Evolutionary conservation across 352 stramenopile genomes (phyloP).

Genomic region (Globisporangium polare): DNA sequence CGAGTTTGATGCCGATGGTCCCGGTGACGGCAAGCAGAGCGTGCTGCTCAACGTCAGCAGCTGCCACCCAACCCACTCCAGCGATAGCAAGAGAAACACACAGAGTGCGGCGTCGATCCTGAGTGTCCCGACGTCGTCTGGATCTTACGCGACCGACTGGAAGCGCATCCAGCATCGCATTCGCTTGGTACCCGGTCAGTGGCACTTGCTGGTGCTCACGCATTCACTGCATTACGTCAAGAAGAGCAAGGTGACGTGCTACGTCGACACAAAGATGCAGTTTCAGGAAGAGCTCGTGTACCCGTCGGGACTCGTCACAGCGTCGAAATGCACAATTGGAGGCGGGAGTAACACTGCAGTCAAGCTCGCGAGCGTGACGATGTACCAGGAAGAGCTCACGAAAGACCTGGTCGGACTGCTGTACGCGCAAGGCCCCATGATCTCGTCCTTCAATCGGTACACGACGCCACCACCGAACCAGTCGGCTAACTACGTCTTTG

Average conservation of each 20-base stretch:
- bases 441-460: slow-evolving; percentile 60
- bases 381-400: slow-evolving; percentile 79
- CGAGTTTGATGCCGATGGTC: slow-evolving; percentile 36
- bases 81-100: slow-evolving; percentile 15
- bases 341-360: slow-evolving; percentile 32
- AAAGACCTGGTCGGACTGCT: slow-evolving; percentile 50
- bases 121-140: slow-evolving; percentile 21
- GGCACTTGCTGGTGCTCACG: slow-evolving; percentile 71
- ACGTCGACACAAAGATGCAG: slow-evolving; percentile 53
- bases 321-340: slow-evolving; percentile 70
- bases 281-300: slow-evolving; percentile 78
- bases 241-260: slow-evolving; percentile 79
- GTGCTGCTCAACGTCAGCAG: slow-evolving; percentile 53
- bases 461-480: slow-evolving; percentile 19
- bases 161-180: slow-evolving; percentile 48
- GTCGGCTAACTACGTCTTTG: slow-evolving; percentile 29
- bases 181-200: slow-evolving; percentile 30
- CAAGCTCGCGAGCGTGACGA: slow-evolving; percentile 64
- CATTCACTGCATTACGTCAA: slow-evolving; percentile 85
- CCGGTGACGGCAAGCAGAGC: slow-evolving; percentile 13
- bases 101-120: slow-evolving; percentile 31
- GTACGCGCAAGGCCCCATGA: slow-evolving; percentile 51
- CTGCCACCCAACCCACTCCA: slow-evolving; percentile 29
- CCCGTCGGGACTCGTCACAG: slow-evolving; percentile 63
- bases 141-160: slow-evolving; percentile 42